Evolutionary conservation across 2,329 filamentous ascomycete genomes (phyloP).

Genomic region (Dactylellina cionopaga): DNA sequence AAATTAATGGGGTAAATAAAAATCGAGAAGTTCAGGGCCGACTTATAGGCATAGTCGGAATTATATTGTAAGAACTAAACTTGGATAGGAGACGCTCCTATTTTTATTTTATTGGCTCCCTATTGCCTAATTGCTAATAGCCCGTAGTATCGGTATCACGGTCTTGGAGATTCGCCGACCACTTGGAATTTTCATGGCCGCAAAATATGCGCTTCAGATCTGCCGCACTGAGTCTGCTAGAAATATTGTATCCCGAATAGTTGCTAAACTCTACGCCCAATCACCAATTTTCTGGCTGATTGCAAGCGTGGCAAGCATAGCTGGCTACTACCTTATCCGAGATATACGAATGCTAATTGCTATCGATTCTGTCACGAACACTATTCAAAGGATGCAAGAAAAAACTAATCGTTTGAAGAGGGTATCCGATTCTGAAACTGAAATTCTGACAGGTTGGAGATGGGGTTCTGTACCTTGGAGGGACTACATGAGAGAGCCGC

Average conservation of each 20-base stretch:
- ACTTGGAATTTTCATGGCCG: background rate
- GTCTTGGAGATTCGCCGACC: background rate
- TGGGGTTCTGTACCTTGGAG: conserved; percentile 19
- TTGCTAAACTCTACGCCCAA: conserved; percentile 13
- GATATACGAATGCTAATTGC: conserved; percentile 5
- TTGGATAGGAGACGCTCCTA: no score
- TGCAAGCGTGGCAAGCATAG: conserved; percentile 1
- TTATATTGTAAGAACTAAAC: conserved; percentile 9
- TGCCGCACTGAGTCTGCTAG: background rate
- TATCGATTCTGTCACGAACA: conserved; percentile 6
- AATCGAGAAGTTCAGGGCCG: background rate
- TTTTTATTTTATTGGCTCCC: background rate
- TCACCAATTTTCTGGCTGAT: conserved; percentile 17
- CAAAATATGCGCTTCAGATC: background rate
- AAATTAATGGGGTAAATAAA: conserved; percentile 2
- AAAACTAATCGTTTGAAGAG: background rate
- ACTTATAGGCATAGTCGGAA: background rate
- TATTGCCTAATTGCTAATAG: background rate
- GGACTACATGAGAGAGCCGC: background rate
- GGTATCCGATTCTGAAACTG: background rate
- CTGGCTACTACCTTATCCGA: conserved; percentile 1
- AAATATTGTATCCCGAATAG: background rate
- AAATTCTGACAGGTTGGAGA: conserved; percentile 1
- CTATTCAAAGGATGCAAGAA: background rate
- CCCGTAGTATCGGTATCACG: background rate